Percentiles rank a stretch among this genome's conserved stretches.
Conservation (phyloP, 139 green algal species). For the Auxenochlorella pyrenoidosa region DNA sequence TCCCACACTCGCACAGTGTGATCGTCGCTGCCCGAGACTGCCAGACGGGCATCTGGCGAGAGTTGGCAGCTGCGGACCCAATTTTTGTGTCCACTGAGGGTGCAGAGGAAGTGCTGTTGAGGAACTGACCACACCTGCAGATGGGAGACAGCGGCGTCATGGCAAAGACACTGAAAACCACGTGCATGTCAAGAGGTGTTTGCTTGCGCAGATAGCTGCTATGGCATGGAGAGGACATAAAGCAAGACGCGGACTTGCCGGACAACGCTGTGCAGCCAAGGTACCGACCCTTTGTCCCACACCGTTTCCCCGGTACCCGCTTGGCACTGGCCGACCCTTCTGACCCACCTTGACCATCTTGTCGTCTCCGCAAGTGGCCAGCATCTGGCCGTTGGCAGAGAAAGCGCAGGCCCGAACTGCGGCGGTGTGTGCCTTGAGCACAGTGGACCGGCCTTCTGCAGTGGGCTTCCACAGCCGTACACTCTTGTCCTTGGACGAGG, state of each 20-base stretch:
- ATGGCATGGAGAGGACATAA: too few species aligned
- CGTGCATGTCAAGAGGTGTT: too few species aligned
- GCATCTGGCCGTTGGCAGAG: conserved; percentile 74
- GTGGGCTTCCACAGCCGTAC: conserved; percentile 85
- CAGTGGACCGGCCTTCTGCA: conserved; percentile 87
- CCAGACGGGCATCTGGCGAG: conserved; percentile 80
- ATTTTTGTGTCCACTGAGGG: conserved; percentile 86
- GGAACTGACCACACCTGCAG: conserved; percentile 85
- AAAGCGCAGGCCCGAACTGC: conserved; percentile 85
- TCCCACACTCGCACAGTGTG: conserved; percentile 86
- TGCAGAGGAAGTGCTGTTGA: conserved; percentile 82
- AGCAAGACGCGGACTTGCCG: too few species aligned
- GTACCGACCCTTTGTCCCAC: too few species aligned
- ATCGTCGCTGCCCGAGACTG: conserved; percentile 86
- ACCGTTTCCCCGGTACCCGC: too few species aligned
- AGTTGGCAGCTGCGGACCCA: conserved; percentile 86
- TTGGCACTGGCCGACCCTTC: too few species aligned
- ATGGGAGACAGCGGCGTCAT: background rate
- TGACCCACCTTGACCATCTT: conserved; percentile 86
- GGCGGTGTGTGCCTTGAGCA: conserved; percentile 85
- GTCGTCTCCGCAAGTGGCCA: conserved; percentile 85
- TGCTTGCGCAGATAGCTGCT: too few species aligned
- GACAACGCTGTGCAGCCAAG: too few species aligned
- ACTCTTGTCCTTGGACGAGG: conserved; percentile 85
- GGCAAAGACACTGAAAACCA: too few species aligned